Conservation (phyloP, 148 eudicot species). For the Cornus kousa region DNA sequence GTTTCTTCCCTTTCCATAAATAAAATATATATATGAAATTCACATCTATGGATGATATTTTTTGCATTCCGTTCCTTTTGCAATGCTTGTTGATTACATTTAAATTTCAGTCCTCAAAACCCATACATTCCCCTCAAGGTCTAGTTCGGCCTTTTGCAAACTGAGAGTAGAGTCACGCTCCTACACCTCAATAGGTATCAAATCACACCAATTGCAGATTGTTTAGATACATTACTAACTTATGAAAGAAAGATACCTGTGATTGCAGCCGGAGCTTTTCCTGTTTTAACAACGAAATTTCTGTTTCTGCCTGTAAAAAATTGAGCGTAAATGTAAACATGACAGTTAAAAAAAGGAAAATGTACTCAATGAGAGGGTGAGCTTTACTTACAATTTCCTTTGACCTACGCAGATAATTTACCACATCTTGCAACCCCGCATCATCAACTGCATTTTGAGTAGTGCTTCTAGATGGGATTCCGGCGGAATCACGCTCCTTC, state of each 20-base stretch:
- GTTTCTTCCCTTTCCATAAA: no score
- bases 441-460: slow-evolving; percentile 39
- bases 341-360: background rate
- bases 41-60: no score
- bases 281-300: slow-evolving; percentile 84
- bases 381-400: slow-evolving; percentile 69
- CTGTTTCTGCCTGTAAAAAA: slow-evolving; percentile 69
- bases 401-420: slow-evolving; percentile 86
- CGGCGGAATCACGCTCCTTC: slow-evolving; percentile 49
- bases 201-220: background rate
- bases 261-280: slow-evolving; percentile 88
- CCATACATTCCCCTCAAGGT: no score
- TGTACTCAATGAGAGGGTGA: background rate
- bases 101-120: no score
- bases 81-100: no score
- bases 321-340: background rate
- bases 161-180: no score
- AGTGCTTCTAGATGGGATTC: slow-evolving; percentile 39
- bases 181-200: no score
- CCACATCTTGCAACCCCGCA: slow-evolving; percentile 74
- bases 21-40: no score
- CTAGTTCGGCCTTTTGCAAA: no score
- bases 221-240: background rate
- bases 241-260: slow-evolving; percentile 30
- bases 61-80: no score